phyloP scores from a whole-genome alignment of 495 filamentous ascomycete species.

The Penicillium silybi region DNA sequence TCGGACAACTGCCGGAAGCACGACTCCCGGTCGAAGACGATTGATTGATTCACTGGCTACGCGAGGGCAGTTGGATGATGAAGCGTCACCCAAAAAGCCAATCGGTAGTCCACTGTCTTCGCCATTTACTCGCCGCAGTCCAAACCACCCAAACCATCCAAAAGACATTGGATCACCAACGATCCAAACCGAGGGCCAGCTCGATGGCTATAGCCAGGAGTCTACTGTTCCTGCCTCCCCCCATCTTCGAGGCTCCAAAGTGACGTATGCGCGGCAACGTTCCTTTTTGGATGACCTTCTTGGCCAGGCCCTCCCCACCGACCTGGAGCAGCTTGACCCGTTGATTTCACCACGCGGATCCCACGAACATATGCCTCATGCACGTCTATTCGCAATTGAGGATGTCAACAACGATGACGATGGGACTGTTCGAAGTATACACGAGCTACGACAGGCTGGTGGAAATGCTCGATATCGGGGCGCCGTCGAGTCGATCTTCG shows the following conservation, averaged over 20 bases:
- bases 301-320: not conserved
- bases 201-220: constrained; percentile 10
- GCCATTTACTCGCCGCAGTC: not conserved
- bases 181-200: constrained; percentile 1
- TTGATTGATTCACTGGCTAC: constrained; percentile 35
- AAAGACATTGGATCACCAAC: not conserved
- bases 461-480: constrained; percentile 77
- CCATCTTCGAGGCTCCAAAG: constrained; percentile 34
- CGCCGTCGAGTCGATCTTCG: constrained; percentile 76
- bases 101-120: constrained; percentile 11
- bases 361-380: constrained; percentile 5
- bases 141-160: constrained; percentile 6
- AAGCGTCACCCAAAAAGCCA: not conserved
- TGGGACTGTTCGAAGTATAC: constrained; percentile 71
- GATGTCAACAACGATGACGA: constrained; percentile 48
- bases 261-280: constrained; percentile 62
- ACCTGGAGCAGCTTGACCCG: constrained; percentile 1
- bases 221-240: constrained; percentile 15
- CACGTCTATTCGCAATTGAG: constrained; percentile 35
- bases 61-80: constrained; percentile 1
- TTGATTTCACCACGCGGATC: constrained; percentile 3
- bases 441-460: constrained; percentile 85
- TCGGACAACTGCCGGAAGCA: not conserved
- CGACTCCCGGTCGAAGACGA: constrained; percentile 26
- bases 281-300: constrained; percentile 52